Conservation (phyloP, 139 green algal species). For the Marvania coccoides region DNA sequence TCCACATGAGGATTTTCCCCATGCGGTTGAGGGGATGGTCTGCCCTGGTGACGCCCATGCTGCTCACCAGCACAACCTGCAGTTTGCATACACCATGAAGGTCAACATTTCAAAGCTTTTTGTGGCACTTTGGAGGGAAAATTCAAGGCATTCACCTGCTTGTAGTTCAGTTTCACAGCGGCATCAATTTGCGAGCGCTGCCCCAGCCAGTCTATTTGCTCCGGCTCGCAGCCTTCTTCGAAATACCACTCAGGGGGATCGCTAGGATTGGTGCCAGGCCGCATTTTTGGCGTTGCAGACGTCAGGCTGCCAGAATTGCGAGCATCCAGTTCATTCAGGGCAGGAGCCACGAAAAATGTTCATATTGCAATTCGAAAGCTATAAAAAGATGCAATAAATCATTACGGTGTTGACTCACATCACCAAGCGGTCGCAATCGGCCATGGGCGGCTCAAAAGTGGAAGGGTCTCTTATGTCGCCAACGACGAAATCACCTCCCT, state of each 20-base stretch:
- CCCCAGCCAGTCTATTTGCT: constrained; percentile 38
- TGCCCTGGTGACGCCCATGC: constrained; percentile 14
- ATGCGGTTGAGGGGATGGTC: constrained; percentile 28
- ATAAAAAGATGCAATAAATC: too few relatives aligned
- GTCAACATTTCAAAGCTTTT: background rate
- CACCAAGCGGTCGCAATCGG: background rate
- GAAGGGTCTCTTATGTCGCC: background rate
- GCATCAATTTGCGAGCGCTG: constrained; percentile 48
- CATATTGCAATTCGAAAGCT: too few relatives aligned
- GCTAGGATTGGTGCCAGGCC: background rate
- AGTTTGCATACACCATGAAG: constrained; percentile 17
- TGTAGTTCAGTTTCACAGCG: background rate
- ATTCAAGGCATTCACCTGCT: too few relatives aligned
- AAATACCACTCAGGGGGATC: constrained; percentile 35
- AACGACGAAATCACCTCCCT: background rate
- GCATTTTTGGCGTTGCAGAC: constrained; percentile 9
- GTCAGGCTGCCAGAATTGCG: constrained; percentile 5
- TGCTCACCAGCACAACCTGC: constrained; percentile 40
- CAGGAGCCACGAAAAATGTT: too few relatives aligned
- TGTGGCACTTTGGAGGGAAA: background rate
- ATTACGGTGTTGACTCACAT: too few relatives aligned
- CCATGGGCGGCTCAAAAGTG: background rate
- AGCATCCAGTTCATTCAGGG: too few relatives aligned
- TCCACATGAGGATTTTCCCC: constrained; percentile 33
- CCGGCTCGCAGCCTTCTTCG: constrained; percentile 16